Base-by-base conservation (phyloP, 441 rosid species). In the Aquilaria agallochum region DNA sequence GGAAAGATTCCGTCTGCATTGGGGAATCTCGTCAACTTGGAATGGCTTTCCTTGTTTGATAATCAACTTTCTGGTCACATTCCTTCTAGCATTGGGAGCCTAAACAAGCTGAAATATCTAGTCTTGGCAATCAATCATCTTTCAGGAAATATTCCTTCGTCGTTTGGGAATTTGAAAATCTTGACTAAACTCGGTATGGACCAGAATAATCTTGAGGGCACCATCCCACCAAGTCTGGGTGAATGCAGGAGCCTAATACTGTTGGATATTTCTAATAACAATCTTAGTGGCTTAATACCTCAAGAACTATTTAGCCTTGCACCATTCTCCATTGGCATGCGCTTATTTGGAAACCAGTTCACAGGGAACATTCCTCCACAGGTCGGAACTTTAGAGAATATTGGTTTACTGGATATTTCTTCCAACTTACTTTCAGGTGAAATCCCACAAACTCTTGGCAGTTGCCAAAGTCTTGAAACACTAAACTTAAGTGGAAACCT, bases 61-160 rank as follows among this genome's bases (percentile, higher is more conserved):
- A 62, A 62, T 48, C 12, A 40, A 5, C 65, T 62, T n/a, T 12
- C 58, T 1, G 58, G 58, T 30, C 13, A 27, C 56, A 62, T 62
- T 53, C 50, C 65, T 5, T 14, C 5, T 62, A 40, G 40, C 36
- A 36, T 62, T 27, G 58, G 53, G 9, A 40, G 40, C 45, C 53
- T 62, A 7, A 9, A 31, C 7, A 51, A 51, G 40, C 50, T 62
- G 57, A 48, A 53, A 40, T 33, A 32, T 62, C 12, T 53, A 40
- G 13, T 40, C 57, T 27, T 62, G 50, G 52, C 11, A 30, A 31
- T 20, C 20, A 62, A 62, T 20, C 50, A 62, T 40, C 50, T 62
- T 13, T 31, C 15, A 13, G 65, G 65, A 31, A 57, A 62, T 13
- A 49, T 62, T 62, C 57, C 57, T 51, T 62, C 42, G 8, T 57